Percentiles rank a stretch among this genome's conserved stretches.
phyloP scores from a whole-genome alignment of 768 basidiomycete genomes.

The Cyclocybe cylindracea region DNA sequence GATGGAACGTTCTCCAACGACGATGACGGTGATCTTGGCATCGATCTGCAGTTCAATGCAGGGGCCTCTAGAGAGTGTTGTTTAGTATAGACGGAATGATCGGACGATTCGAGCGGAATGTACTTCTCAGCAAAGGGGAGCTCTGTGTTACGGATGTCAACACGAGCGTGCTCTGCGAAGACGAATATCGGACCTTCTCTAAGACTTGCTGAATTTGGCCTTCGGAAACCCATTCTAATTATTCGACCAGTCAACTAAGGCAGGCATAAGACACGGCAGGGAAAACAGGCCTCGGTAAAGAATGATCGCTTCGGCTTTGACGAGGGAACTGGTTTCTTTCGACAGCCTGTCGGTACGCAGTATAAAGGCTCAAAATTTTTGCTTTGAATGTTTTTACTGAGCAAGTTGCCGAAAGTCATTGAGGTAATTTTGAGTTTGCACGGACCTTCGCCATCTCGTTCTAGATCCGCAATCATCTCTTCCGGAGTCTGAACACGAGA shows the following conservation, averaged over 20 bases:
- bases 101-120: not conserved
- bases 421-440: not conserved
- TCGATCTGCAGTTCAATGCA: slow-evolving; percentile 57
- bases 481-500: slow-evolving; percentile 68
- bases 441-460: slow-evolving; percentile 63
- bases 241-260: slow-evolving; percentile 1
- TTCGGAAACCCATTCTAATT: slow-evolving; percentile 55
- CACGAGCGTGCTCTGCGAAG: not conserved
- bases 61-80: slow-evolving; percentile 47
- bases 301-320: slow-evolving; percentile 64
- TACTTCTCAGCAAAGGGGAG: slow-evolving; percentile 61
- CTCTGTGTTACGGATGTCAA: slow-evolving; percentile 39
- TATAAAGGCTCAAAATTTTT: slow-evolving; percentile 58
- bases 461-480: slow-evolving; percentile 77
- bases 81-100: not conserved
- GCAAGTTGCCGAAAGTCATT: not conserved
- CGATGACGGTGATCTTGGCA: slow-evolving; percentile 71
- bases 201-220: slow-evolving; percentile 56
- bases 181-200: slow-evolving; percentile 46
- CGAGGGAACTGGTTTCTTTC: slow-evolving; percentile 48
- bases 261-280: not conserved
- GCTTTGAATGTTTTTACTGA: slow-evolving; percentile 32
- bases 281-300: slow-evolving; percentile 64
- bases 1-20: slow-evolving; percentile 83
- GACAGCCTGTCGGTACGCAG: slow-evolving; percentile 52